phyloP scores from a whole-genome alignment of 2,329 filamentous ascomycete genomes.

The Phaeosphaeria sp. region DNA sequence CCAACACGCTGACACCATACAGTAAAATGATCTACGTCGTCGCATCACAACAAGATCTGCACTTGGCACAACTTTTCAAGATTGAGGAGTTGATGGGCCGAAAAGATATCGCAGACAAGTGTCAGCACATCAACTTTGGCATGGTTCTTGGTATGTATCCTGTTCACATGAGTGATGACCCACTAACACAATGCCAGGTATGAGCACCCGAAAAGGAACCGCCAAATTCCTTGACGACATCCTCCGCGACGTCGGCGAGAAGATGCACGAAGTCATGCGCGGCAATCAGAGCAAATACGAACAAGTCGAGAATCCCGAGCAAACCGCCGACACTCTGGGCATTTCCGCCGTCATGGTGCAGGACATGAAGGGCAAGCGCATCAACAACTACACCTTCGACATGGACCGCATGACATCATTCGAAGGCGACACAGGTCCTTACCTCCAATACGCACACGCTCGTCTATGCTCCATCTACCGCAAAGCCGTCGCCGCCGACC shows the following conservation, averaged over 20 bases:
- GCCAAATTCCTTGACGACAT: conserved; percentile 59
- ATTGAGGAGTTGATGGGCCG: conserved; percentile 67
- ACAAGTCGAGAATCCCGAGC: conserved; percentile 83
- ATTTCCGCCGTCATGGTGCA: conserved; percentile 98
- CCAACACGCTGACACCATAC: neutral
- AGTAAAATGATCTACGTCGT: conserved; percentile 72
- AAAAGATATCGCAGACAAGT: conserved; percentile 64
- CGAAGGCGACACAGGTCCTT: conserved; percentile 84
- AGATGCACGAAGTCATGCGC: conserved; percentile 98
- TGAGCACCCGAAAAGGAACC: conserved; percentile 69
- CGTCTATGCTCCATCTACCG: conserved; percentile 52
- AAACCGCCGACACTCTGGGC: conserved; percentile 84
- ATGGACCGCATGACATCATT: conserved; percentile 83
- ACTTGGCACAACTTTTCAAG: conserved; percentile 70
- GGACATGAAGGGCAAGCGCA: conserved; percentile 93
- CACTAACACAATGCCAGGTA: conserved; percentile 37
- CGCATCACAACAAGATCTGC: conserved; percentile 68
- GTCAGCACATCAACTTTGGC: conserved; percentile 70
- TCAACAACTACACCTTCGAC: conserved; percentile 75
- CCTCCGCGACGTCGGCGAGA: conserved; percentile 72
- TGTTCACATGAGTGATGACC: too few relatives aligned
- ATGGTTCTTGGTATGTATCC: conserved; percentile 62
- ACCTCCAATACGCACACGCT: conserved; percentile 77
- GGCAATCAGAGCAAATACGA: conserved; percentile 89
- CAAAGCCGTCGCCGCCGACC: conserved; percentile 57